Percentiles rank a stretch among this genome's conserved stretches.
Evolutionary conservation across 139 green algal genomes (phyloP).

Genomic region (Axilococcus clingmanii): DNA sequence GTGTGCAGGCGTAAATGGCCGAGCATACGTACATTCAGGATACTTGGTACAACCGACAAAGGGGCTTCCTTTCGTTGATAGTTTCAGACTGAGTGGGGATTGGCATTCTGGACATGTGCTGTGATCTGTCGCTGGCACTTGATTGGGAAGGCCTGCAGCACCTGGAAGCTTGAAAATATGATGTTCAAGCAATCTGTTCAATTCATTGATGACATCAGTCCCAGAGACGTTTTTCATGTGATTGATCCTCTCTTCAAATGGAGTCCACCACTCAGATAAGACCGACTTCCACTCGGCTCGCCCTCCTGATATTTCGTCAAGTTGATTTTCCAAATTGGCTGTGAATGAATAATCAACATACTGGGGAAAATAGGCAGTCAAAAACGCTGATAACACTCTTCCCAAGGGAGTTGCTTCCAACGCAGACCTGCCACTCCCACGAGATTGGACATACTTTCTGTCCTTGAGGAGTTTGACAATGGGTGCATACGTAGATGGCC

Average conservation of each 20-base stretch:
- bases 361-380: slow-evolving; percentile 57
- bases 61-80: slow-evolving; percentile 1
- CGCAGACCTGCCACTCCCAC: slow-evolving; percentile 19
- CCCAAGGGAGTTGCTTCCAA: slow-evolving; percentile 52
- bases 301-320: slow-evolving; percentile 56
- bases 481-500: slow-evolving; percentile 86
- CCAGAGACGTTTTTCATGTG: slow-evolving; percentile 20
- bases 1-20: slow-evolving; percentile 3
- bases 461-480: slow-evolving; percentile 66
- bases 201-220: slow-evolving; percentile 46
- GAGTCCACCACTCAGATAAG: slow-evolving; percentile 52
- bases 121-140: not conserved
- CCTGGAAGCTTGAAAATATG: slow-evolving; percentile 25
- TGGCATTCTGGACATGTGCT: slow-evolving; percentile 7
- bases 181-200: slow-evolving; percentile 39
- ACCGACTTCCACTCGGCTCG: slow-evolving; percentile 33
- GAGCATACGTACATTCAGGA: slow-evolving; percentile 30
- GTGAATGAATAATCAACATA: slow-evolving; percentile 83
- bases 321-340: slow-evolving; percentile 37
- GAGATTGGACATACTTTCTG: slow-evolving; percentile 54
- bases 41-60: slow-evolving; percentile 52
- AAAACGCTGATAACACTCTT: slow-evolving; percentile 60
- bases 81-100: slow-evolving; percentile 16
- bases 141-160: not conserved
- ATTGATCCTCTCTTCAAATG: slow-evolving; percentile 36